Percentiles rank a stretch among this genome's conserved stretches.
These are phyloP conservation scores for Gnomoniopsis smithogilvyi DNA, from an alignment of 2,329 filamentous ascomycete species.

Conservation along the genomic window DNA sequence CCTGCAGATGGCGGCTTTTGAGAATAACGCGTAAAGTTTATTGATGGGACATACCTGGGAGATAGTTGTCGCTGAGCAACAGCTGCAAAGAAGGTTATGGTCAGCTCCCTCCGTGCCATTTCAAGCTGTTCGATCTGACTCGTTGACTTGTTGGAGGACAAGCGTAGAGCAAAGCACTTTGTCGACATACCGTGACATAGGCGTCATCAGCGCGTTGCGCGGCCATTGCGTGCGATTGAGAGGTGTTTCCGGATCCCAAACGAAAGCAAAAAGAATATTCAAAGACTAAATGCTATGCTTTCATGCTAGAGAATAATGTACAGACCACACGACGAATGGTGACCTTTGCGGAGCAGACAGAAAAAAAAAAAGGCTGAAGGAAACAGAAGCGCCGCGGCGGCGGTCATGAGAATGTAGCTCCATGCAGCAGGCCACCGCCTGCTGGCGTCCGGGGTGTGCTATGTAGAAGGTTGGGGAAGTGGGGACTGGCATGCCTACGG, in stretches of 20 bases:
- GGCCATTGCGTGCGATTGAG: constrained; percentile 31
- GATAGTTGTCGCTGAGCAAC: constrained; percentile 85
- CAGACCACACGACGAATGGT: constrained; percentile 13
- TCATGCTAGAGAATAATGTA: constrained; percentile 17
- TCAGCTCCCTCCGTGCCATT: constrained; percentile 20
- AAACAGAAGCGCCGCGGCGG: background rate
- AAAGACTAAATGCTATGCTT: constrained; percentile 13
- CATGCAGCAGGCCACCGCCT: background rate
- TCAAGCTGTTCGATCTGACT: constrained; percentile 2
- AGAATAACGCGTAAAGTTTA: constrained; percentile 14
- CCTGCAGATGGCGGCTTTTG: constrained; percentile 2
- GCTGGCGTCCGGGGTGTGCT: background rate
- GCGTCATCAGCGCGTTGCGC: constrained; percentile 43
- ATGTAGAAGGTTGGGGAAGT: background rate
- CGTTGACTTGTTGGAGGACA: background rate
- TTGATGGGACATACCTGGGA: constrained; percentile 67
- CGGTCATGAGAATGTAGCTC: background rate
- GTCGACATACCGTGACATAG: constrained; percentile 53
- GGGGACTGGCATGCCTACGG: background rate
- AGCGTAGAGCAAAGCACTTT: background rate
- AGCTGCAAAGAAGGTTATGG: constrained; percentile 55
- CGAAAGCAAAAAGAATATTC: constrained; percentile 5
- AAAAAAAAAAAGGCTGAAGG: background rate
- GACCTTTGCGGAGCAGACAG: constrained; percentile 1
- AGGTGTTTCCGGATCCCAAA: constrained; percentile 5